Evolutionary conservation across 345 rosid genomes (phyloP).

Genomic region (Stellera chamaejasme): DNA sequence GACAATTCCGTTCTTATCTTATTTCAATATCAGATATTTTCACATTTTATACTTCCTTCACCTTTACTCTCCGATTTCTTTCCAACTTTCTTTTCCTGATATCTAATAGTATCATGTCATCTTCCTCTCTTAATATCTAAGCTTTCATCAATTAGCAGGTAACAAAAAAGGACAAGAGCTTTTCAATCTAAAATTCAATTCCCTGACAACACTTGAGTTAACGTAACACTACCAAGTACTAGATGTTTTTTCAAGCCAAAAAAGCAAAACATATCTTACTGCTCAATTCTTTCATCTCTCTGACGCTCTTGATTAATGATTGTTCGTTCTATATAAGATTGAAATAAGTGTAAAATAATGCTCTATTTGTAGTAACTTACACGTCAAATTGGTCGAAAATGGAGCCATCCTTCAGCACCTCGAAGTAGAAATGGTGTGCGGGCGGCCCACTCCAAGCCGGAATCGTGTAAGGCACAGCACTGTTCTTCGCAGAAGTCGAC

Average conservation of each 20-base stretch:
- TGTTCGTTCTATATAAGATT: neutral
- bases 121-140: too few relatives aligned
- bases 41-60: too few relatives aligned
- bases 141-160: too few relatives aligned
- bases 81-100: too few relatives aligned
- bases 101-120: too few relatives aligned
- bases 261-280: neutral
- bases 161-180: too few relatives aligned
- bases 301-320: too few relatives aligned
- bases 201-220: too few relatives aligned
- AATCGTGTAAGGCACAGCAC: conserved; percentile 61
- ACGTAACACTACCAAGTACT: neutral
- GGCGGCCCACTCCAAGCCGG: conserved; percentile 94
- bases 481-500: conserved; percentile 14
- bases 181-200: too few relatives aligned
- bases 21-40: too few relatives aligned
- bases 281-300: neutral
- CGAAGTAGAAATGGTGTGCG: conserved; percentile 48
- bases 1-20: too few relatives aligned
- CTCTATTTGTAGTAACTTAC: conserved; percentile 25
- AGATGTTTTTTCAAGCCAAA: neutral
- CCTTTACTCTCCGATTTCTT: too few relatives aligned
- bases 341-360: neutral
- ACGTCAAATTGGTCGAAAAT: conserved; percentile 49
- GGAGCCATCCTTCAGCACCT: conserved; percentile 85